These are phyloP conservation scores for Metrosideros polymorpha DNA, from an alignment of 441 rosid genomes.

Conservation along the genomic window DNA sequence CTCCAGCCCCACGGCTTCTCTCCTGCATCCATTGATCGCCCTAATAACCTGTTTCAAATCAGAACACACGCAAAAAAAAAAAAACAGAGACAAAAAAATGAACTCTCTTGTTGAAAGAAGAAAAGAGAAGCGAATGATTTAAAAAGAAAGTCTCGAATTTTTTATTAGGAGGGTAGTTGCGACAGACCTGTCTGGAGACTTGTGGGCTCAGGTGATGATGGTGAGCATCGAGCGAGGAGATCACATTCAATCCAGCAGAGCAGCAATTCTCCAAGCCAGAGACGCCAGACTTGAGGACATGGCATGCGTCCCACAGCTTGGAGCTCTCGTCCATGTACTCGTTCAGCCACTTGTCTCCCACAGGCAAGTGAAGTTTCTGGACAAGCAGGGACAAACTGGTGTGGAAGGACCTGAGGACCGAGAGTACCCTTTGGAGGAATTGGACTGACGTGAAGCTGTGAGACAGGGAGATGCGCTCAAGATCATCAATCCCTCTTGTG, in stretches of 20 bases:
- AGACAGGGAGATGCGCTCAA: slow-evolving; percentile 51
- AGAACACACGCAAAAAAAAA: neutral
- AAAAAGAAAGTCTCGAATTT: neutral
- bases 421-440: slow-evolving; percentile 71
- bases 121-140: neutral
- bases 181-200: neutral
- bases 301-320: slow-evolving; percentile 93
- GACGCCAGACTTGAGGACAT: slow-evolving; percentile 69
- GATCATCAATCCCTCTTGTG: slow-evolving; percentile 79
- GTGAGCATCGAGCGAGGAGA: slow-evolving; percentile 45
- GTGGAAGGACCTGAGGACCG: slow-evolving; percentile 78
- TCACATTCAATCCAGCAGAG: slow-evolving; percentile 57
- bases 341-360: slow-evolving; percentile 94
- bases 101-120: neutral
- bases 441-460: slow-evolving; percentile 73
- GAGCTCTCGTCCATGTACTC: slow-evolving; percentile 98
- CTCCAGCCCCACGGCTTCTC: slow-evolving; percentile 71
- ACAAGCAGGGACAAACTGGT: slow-evolving; percentile 70
- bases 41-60: slow-evolving; percentile 2
- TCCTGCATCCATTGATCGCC: slow-evolving; percentile 62
- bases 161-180: neutral
- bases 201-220: neutral
- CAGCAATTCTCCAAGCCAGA: slow-evolving; percentile 72
- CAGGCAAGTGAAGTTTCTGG: slow-evolving; percentile 84
- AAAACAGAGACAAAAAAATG: neutral